A percentile compares a stretch with the other conserved stretches of the same genome.
Conservation (phyloP, 768 basidiomycete species). For the Tricholomella constricta region DNA sequence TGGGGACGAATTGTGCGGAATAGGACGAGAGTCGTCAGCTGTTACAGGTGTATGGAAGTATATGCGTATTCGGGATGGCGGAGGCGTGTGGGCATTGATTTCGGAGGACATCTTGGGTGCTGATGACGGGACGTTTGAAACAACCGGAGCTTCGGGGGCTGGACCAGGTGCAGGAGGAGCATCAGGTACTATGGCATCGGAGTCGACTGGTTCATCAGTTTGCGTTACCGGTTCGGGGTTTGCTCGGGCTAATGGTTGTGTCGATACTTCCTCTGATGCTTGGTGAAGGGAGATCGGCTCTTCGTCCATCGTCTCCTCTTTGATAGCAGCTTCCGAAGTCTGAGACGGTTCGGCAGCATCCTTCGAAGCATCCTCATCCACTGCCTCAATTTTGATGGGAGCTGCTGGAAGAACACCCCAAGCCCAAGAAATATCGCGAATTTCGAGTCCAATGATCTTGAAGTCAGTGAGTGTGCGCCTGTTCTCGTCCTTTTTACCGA, state of each 20-base stretch:
- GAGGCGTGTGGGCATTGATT: constrained; percentile 43
- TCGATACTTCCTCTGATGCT: not conserved
- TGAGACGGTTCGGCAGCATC: constrained; percentile 27
- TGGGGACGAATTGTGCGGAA: constrained; percentile 60
- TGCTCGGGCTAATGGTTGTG: constrained; percentile 5
- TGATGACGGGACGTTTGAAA: constrained; percentile 29
- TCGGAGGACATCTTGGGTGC: constrained; percentile 27
- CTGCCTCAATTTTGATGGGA: constrained; percentile 34
- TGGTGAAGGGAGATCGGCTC: constrained; percentile 17
- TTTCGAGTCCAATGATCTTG: constrained; percentile 90
- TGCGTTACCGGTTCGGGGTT: constrained; percentile 4
- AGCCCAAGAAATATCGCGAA: constrained; percentile 80
- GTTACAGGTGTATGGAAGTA: constrained; percentile 92
- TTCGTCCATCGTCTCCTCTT: constrained; percentile 35
- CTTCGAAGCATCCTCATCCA: constrained; percentile 32
- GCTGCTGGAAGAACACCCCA: constrained; percentile 69
- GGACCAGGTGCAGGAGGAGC: constrained; percentile 12
- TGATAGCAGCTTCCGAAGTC: constrained; percentile 27
- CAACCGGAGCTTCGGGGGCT: constrained; percentile 23
- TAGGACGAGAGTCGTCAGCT: constrained; percentile 76
- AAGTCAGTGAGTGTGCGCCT: constrained; percentile 96
- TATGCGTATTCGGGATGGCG: constrained; percentile 82
- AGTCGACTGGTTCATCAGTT: constrained; percentile 23
- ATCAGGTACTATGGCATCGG: constrained; percentile 26
- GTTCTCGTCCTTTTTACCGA: constrained; percentile 85